Conservation (phyloP, 1,284 basidiomycete genomes). For the Cryptococcus jaspeensis region DNA sequence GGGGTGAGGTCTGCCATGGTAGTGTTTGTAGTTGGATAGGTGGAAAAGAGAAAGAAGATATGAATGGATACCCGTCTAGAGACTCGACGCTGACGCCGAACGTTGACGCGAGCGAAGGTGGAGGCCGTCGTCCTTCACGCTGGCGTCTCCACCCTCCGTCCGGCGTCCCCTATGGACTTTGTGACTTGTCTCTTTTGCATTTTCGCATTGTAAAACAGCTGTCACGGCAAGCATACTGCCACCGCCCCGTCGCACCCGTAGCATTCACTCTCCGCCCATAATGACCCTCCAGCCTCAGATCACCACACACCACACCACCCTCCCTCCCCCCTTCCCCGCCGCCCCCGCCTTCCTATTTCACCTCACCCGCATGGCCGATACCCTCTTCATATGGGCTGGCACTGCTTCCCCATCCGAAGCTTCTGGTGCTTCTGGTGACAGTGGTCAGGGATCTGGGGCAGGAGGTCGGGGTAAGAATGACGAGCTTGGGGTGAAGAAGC, state of each 20-base stretch:
- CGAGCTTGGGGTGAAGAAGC: slow-evolving; percentile 54
- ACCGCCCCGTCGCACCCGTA: neutral
- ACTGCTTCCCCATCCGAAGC: slow-evolving; percentile 48
- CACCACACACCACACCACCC: slow-evolving; percentile 28
- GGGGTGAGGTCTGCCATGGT: slow-evolving; percentile 28
- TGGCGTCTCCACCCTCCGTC: no score
- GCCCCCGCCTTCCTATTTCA: slow-evolving; percentile 65
- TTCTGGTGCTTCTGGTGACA: neutral
- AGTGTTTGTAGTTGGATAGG: neutral
- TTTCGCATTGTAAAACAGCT: no score
- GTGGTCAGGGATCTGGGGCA: neutral
- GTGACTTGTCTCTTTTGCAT: no score
- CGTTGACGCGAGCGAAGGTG: neutral
- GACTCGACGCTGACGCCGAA: neutral
- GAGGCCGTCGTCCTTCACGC: neutral
- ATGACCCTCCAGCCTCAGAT: slow-evolving; percentile 22
- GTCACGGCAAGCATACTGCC: no score
- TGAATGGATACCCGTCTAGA: neutral
- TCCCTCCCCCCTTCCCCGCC: slow-evolving; percentile 38
- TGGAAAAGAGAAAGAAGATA: neutral
- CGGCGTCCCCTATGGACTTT: no score
- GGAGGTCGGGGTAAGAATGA: slow-evolving; percentile 4
- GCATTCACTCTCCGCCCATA: neutral
- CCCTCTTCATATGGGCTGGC: slow-evolving; percentile 81
- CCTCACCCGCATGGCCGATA: slow-evolving; percentile 65